Base-by-base conservation (phyloP, 2,329 filamentous ascomycete genomes). In the Colletotrichum lupini region DNA sequence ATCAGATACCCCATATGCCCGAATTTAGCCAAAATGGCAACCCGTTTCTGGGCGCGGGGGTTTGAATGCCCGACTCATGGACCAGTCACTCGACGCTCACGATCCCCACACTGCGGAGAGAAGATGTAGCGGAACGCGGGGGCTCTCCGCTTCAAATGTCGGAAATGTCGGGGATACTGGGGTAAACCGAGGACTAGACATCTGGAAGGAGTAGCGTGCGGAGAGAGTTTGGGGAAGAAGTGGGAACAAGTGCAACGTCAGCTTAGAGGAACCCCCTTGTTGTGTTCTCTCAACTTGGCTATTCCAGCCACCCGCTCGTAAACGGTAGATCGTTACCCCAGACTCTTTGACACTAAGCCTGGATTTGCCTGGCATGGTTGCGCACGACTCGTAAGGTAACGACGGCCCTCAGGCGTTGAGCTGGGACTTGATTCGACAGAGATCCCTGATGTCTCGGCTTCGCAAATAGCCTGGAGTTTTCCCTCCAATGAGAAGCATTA, bases 401-500 rank as follows among this genome's bases (percentile, higher is more conserved):
- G 56, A 46, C 63, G 26, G 49, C 19, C 12, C 26, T 55, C 37
- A 57, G 32, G 35, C 30, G 49, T 19, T 66, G 30, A 2, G n/a
- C 22, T 56, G 55, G n/a, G 16, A 28, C 35, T 49, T 73, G 67
- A 71, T 73, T 73, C 61, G 71, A 49, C 19, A 22, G 22, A 46
- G 9, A 53, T 2, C 57, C 35, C 11, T 8, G 37, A 68, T 22
- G 49, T 52, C 58, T 55, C 49, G 22, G n/a, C 32, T 22, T 57
- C 49, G 67, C 67, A 62, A 65, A 28, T 30, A 71, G 60, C 46
- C 71, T 71, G 35, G 19, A 71, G 60, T 73, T 73, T 61, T 73
- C 28, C 71, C 67, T 73, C 71, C 71, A 73, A 71, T 73, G n/a
- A 19, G 28, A 16, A 4, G 32, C 58, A 7, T 19, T 24, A 16